Base-by-base conservation (phyloP, 2,329 filamentous ascomycete genomes). In the Sporothrix pallida region DNA sequence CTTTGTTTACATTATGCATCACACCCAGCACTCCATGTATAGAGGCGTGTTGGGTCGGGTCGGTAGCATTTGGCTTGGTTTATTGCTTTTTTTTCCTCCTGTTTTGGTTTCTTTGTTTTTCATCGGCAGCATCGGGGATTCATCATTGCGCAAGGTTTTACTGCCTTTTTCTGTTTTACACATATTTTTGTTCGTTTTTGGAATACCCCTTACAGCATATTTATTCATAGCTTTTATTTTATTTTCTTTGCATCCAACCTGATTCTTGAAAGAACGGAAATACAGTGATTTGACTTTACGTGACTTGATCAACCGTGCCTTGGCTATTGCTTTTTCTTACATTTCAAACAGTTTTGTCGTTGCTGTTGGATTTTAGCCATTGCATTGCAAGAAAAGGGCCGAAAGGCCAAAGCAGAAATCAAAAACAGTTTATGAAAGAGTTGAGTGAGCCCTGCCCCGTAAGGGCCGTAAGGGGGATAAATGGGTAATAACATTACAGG, bases 121-220 rank as follows among this genome's bases (percentile, higher is more conserved):
- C 3, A 37, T 37, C 31, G 52, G 52, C 52, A 10, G 52, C 52
- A 56, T 56, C 23, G 52, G 52, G 52, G 52, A 23, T 56, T 56
- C 52, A 56, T 56, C 52, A 56, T 56, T 56, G 20, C 23, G 20
- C 52, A 23, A 4, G 52, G 52, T 26, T 31, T 44, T 72, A 46
- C 44, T 71, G 46, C 15, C 20, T 6, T 12, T 44, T 44, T 44
- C 12, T 23, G 9, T 54, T 54, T 42, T n/a, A 42, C 26, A 68
- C 31, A 69, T 50, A n/a, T 23, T 67, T 15, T 48, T 50, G 46
- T 68, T 62, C 44, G 58, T 60, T 46, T 65, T 56, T 70, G 62
- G 68, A 71, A 73, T 73, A 73, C 72, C 72, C 72, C 72, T 31
- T 73, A 73, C 26, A 73, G 72, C 50, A 71, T 71, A 20, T 68